Base-by-base conservation (phyloP, 305 asterid genomes). In the Rubia occidens region DNA sequence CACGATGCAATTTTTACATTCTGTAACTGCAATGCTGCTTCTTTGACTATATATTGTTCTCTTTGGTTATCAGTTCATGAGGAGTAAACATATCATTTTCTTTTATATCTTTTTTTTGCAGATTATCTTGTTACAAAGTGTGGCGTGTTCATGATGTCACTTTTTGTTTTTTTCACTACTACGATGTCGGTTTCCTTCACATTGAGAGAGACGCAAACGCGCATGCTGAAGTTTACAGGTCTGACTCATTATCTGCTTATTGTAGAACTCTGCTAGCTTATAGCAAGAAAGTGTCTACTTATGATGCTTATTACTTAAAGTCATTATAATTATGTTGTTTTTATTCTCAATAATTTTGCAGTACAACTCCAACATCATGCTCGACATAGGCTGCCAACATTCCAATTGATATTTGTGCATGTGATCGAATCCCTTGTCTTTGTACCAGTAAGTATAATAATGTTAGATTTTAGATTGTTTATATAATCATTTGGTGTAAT, bases 281-380 rank as follows among this genome's bases (percentile, higher is more conserved):
- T 4, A 10, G 29, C 68, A 43, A 18, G 68, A 53, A 54, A 42
- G 54, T 18, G 54, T 20, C 54, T 64, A 10, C 5, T 3, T 63
- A 37, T 13, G 3, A 18, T 64, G 32, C 68, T 40, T 64, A 18
- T 64, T 40, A 15, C 17, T 39, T 53, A 4, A 6, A 5, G 63
- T 49, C 15, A 64, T 54, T 51, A 17, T 4, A 53, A 39, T 10
- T 20, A 2, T 13, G 63, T 59, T 60, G 17, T 10, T 51, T 18
- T 26, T 72, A 71, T 17, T 56, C 17, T 2, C 68, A 45, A 66
- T 64, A 61, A 40, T 42, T 72, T 73, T 80, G 74, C 97, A 94
- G 99, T 89, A 73, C 97, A 91, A 92, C 97, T 94, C 77, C 99
- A 94, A 82, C 99, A 94, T 82, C 99, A 94, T 86, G 99, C 97